Conservation (phyloP, 345 rosid genomes). For the Eucalyptus polyanthemos region DNA sequence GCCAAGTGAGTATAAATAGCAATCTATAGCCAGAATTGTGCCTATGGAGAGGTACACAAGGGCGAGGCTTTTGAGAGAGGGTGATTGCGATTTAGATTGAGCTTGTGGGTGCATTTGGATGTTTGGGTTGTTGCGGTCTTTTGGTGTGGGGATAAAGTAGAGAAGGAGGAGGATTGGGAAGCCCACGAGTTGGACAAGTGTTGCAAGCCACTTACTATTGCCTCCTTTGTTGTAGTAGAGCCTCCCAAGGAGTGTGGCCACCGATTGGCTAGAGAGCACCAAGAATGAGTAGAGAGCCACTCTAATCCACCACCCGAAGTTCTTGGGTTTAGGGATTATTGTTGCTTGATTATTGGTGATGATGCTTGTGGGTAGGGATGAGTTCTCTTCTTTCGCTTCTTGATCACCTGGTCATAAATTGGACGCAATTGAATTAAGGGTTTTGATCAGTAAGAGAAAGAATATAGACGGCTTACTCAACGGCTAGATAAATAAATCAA, state of each 20-base stretch:
- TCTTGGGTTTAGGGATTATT: background rate
- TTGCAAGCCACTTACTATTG: conserved; percentile 28
- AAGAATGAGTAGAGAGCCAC: background rate
- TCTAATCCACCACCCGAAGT: background rate
- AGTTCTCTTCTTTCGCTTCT: background rate
- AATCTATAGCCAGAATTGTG: background rate
- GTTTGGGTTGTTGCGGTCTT: background rate
- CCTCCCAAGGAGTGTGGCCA: conserved; percentile 18
- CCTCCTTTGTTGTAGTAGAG: conserved; percentile 31
- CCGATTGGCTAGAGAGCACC: conserved; percentile 17
- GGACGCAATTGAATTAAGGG: background rate
- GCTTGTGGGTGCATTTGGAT: background rate
- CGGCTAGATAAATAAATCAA: background rate
- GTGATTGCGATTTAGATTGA: background rate
- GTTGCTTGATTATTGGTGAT: background rate
- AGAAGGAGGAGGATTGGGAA: conserved; percentile 24
- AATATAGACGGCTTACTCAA: background rate
- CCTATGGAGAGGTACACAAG: conserved; percentile 7
- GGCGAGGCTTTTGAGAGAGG: conserved; percentile 3
- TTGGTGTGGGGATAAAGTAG: background rate
- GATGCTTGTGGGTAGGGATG: background rate
- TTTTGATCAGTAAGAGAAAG: background rate
- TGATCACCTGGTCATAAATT: background rate
- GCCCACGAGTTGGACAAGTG: conserved; percentile 15
- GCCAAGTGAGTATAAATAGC: conserved; percentile 21